Conservation (phyloP, 192 early-diverging fungal genomes). For the Paraglomus brasilianum region DNA sequence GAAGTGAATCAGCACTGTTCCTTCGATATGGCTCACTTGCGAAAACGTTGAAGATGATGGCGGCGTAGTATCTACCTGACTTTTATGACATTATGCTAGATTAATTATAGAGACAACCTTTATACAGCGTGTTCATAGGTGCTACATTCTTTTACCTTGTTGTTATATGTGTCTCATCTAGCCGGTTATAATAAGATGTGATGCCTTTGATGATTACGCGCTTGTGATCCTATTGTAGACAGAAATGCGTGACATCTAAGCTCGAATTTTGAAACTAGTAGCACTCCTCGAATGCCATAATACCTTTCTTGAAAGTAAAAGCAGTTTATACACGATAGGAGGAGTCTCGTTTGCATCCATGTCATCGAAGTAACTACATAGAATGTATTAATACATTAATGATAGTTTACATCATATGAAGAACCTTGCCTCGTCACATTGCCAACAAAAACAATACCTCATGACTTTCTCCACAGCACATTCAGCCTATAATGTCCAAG, state of each 20-base stretch:
- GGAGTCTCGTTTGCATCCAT: constrained; percentile 59
- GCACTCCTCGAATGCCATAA: neutral
- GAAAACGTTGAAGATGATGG: constrained; percentile 29
- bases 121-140: neutral
- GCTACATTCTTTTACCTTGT: neutral
- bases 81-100: neutral
- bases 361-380: constrained; percentile 41
- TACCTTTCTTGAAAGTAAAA: constrained; percentile 63
- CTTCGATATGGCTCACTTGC: constrained; percentile 58
- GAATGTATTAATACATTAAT: neutral
- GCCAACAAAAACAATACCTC: constrained; percentile 25
- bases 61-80: neutral
- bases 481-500: neutral
- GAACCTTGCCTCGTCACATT: neutral
- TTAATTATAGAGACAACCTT: neutral
- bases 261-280: neutral
- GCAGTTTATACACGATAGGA: constrained; percentile 64
- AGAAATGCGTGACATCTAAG: neutral
- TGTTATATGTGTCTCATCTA: constrained; percentile 36
- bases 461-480: constrained; percentile 37
- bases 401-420: neutral
- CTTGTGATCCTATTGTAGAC: constrained; percentile 48
- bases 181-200: constrained; percentile 56
- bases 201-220: constrained; percentile 54
- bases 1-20: constrained; percentile 70